Evolutionary conservation across 2,329 filamentous ascomycete species (phyloP).

Genomic region (Xylariaceae sp.): DNA sequence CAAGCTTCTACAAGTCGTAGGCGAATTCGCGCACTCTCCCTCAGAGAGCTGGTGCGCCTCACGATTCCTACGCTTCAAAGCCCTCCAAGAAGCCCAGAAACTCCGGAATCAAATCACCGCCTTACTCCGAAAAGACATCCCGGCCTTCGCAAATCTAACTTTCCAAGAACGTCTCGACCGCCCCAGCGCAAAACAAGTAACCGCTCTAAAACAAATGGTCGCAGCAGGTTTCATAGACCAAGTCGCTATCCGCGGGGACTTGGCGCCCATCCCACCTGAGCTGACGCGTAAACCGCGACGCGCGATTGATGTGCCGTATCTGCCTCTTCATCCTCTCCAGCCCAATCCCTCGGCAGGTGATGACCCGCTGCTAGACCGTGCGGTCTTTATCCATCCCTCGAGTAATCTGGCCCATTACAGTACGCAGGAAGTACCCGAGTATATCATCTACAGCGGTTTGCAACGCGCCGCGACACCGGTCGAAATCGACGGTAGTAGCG

Average conservation of each 20-base stretch:
- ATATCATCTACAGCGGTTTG: slow-evolving; percentile 80
- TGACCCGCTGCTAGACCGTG: slow-evolving; percentile 45
- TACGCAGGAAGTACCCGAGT: slow-evolving; percentile 72
- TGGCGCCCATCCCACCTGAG: slow-evolving; percentile 68
- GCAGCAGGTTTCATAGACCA: slow-evolving; percentile 92
- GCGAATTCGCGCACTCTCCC: slow-evolving; percentile 71
- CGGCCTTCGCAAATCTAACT: slow-evolving; percentile 53
- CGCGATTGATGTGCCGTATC: slow-evolving; percentile 88
- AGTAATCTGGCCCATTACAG: slow-evolving; percentile 70
- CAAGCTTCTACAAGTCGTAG: slow-evolving; percentile 82
- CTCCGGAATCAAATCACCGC: slow-evolving; percentile 77
- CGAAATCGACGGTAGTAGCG: slow-evolving; percentile 17
- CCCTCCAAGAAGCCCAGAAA: slow-evolving; percentile 77
- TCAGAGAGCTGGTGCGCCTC: slow-evolving; percentile 66
- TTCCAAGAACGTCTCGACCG: slow-evolving; percentile 52
- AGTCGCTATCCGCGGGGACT: slow-evolving; percentile 83
- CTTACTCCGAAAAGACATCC: slow-evolving; percentile 70
- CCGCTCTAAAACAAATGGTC: slow-evolving; percentile 82
- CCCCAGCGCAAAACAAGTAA: slow-evolving; percentile 62
- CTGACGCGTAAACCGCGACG: slow-evolving; percentile 64
- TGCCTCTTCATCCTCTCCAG: slow-evolving; percentile 70
- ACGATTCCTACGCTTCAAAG: slow-evolving; percentile 83
- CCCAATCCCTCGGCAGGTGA: slow-evolving; percentile 26
- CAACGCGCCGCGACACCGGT: slow-evolving; percentile 56
- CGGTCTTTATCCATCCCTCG: slow-evolving; percentile 82